Base-by-base conservation (phyloP, 2,329 filamentous ascomycete species). In the Metarhizium humberi region DNA sequence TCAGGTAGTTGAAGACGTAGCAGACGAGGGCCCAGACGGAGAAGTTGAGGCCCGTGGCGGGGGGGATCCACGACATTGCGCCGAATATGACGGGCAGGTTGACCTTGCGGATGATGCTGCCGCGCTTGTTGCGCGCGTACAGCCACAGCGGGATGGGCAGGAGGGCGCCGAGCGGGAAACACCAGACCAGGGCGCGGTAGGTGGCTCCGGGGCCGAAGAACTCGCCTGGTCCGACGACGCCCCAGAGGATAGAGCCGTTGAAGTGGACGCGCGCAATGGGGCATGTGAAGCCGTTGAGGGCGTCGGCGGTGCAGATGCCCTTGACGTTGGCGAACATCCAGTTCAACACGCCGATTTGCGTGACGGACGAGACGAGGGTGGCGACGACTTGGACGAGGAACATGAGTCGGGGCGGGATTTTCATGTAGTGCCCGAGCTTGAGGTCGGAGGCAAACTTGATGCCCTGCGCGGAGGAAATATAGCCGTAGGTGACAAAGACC, bases 401-500 rank as follows among this genome's bases (percentile, higher is more conserved):
- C 50, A 91, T 77, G 51, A 87, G 84, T n/a, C 86, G 80, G 0
- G 88, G 88, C 1, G 88, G 88, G 14, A 92, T 88, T 69, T 92
- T 91, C 87, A 92, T 91, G 71, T 92, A 92, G 66, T 92, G 87
- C 13, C 88, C 90, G 0, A 95, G 80, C 70, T 95, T 95, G 52
- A 95, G 78, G 67, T 95, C 90, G 2, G 88, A 86, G 1, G 88
- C 87, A 66, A 95, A 95, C 66, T 95, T 94, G 68, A 95, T 87
- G 32, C 90, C 90, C 72, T 95, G 90, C 0, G 89, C 88, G 0
- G 88, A 92, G 4, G 88, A 91, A 65, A 94, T 94, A 70, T 94
- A 95, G 58, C 89, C 90, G 67, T 94, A 95, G 0, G 89, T 94
- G 50, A 92, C 89, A 64, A 95, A 95, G 40, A 95, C 88, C 90